A percentile compares a stretch with the other conserved stretches of the same genome.
Evolutionary conservation across 768 basidiomycete genomes (phyloP).

Genomic region (Lyophyllum decastes): DNA sequence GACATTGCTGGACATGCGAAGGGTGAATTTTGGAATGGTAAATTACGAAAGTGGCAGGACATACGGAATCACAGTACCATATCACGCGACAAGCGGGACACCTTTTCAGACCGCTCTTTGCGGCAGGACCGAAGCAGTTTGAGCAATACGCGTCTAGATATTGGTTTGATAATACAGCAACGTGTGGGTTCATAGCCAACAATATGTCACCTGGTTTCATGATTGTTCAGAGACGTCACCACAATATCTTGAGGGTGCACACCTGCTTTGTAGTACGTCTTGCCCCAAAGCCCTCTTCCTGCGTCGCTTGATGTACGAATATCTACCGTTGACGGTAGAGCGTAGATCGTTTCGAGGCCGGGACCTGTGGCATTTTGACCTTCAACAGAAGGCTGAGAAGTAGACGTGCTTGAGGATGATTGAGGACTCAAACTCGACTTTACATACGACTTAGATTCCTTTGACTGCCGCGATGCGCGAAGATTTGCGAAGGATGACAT

Average conservation of each 20-base stretch:
- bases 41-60: constrained; percentile 23
- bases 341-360: constrained; percentile 4
- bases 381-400: constrained; percentile 25
- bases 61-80: constrained; percentile 76
- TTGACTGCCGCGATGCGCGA: constrained; percentile 26
- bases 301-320: constrained; percentile 32
- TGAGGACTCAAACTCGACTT: constrained; percentile 21
- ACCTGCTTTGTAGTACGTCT: constrained; percentile 38
- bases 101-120: constrained; percentile 49
- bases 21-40: not conserved
- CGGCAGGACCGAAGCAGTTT: constrained; percentile 52
- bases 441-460: constrained; percentile 37
- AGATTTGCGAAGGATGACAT: constrained; percentile 33
- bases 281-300: constrained; percentile 52
- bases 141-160: constrained; percentile 70
- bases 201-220: constrained; percentile 54
- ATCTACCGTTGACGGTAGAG: constrained; percentile 42
- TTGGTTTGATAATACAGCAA: constrained; percentile 63
- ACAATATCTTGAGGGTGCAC: not conserved
- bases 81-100: constrained; percentile 74
- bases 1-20: constrained; percentile 52
- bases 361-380: constrained; percentile 11
- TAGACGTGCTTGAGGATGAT: constrained; percentile 17
- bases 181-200: constrained; percentile 58
- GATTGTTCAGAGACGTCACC: not conserved